Conservation (phyloP, 2,329 filamentous ascomycete species). For the Hirsutella thompsonii region DNA sequence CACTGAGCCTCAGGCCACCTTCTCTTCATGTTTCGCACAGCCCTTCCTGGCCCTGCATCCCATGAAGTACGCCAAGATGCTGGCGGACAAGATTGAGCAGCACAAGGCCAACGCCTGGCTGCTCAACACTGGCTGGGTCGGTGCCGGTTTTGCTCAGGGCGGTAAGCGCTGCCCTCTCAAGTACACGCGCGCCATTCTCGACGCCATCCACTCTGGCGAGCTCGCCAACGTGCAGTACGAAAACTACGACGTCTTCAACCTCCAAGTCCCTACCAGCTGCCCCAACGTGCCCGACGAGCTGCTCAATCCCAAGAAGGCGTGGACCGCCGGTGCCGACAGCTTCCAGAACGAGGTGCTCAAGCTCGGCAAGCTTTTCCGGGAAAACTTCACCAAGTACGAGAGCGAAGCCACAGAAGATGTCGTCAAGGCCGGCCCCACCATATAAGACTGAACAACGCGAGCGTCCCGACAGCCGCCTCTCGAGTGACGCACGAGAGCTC, state of each 20-base stretch:
- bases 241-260: conserved; percentile 92
- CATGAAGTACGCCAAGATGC: conserved; percentile 98
- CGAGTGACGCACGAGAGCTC: neutral
- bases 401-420: conserved; percentile 72
- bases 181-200: conserved; percentile 96
- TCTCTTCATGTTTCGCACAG: conserved; percentile 98
- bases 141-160: conserved; percentile 77
- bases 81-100: conserved; percentile 91
- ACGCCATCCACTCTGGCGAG: conserved; percentile 94
- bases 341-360: conserved; percentile 85
- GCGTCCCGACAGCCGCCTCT: neutral
- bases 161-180: conserved; percentile 96
- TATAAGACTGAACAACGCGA: conserved; percentile 12
- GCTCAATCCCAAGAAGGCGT: conserved; percentile 86
- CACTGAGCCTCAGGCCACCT: conserved; percentile 93
- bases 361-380: conserved; percentile 77
- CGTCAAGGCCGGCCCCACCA: conserved; percentile 48
- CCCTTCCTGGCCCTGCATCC: conserved; percentile 97
- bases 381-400: conserved; percentile 97
- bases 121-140: conserved; percentile 96
- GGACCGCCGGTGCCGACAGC: conserved; percentile 69
- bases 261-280: conserved; percentile 87
- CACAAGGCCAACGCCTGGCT: conserved; percentile 97
- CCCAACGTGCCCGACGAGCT: conserved; percentile 80
- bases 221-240: conserved; percentile 90